phyloP scores from a whole-genome alignment of 2,329 filamentous ascomycete species.

The Penicillium italicum region DNA sequence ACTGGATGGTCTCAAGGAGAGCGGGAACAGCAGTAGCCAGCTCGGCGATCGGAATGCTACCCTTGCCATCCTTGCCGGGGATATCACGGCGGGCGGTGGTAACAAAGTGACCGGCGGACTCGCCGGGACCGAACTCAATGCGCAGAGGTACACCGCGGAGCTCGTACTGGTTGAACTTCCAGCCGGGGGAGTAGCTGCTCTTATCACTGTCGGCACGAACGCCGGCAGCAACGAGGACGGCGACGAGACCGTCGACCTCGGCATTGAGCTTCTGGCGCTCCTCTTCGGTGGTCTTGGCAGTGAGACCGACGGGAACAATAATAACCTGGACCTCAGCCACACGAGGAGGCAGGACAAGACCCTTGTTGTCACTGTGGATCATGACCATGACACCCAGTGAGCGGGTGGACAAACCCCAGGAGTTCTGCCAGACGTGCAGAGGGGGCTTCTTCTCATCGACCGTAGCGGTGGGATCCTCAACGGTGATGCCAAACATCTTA shows the following conservation, averaged over 20 bases:
- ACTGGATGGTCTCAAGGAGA: slow-evolving; percentile 85
- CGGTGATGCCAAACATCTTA: slow-evolving; percentile 98
- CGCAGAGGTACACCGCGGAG: slow-evolving; percentile 91
- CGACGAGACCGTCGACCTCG: slow-evolving; percentile 68
- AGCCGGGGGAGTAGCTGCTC: slow-evolving; percentile 86
- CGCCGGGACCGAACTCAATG: slow-evolving; percentile 93
- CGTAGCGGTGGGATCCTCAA: slow-evolving; percentile 77
- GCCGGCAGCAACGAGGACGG: slow-evolving; percentile 66
- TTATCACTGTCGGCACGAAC: slow-evolving; percentile 78
- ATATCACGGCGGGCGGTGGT: slow-evolving; percentile 84
- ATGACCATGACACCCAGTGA: slow-evolving; percentile 99
- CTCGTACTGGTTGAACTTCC: slow-evolving; percentile 99
- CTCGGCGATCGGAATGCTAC: slow-evolving; percentile 70
- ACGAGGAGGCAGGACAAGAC: slow-evolving; percentile 85
- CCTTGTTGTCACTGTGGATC: slow-evolving; percentile 94
- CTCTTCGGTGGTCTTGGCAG: slow-evolving; percentile 77
- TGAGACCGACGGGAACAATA: slow-evolving; percentile 89
- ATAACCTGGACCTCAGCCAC: slow-evolving; percentile 83
- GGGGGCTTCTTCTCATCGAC: slow-evolving; percentile 71
- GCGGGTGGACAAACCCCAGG: slow-evolving; percentile 95
- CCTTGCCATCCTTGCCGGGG: slow-evolving; percentile 63
- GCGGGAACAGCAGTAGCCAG: slow-evolving; percentile 70
- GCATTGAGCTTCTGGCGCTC: slow-evolving; percentile 72
- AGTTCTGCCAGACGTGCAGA: slow-evolving; percentile 95
- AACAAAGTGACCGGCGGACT: slow-evolving; percentile 79